Base-by-base conservation (phyloP, 441 rosid species). In the Viola pubescens region DNA sequence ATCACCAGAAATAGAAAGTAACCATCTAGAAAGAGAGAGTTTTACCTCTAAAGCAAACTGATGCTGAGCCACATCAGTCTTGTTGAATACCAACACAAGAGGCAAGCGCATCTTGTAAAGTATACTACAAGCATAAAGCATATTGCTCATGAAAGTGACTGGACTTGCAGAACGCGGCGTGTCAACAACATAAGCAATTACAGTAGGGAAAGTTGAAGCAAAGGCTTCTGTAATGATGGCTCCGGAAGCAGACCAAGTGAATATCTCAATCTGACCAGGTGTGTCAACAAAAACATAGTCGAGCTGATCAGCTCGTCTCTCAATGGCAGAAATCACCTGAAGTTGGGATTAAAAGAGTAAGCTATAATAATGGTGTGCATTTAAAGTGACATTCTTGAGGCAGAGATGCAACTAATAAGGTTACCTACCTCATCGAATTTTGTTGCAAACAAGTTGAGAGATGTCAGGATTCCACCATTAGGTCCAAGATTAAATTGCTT, bases 161-260 rank as follows among this genome's bases (percentile, higher is more conserved):
- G 97, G 98, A 68, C 84, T 94, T 42, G 91, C 73, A 1, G 96
- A 83, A 55, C 95, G 94, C 48, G 98, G 98, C 7, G 97, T 92
- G 59, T 92, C 98, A 58, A 92, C 96, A n/a, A 87, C 88, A 14
- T 88, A 92, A 45, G 97, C 70, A 60, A 92, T 75, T 49, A 92
- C 70, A 52, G 98, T 92, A 3, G 97, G 98, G 78, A 92, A 92
- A 10, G 98, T 88, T 4, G 98, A 92, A 48, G 98, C 97, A 63
- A 89, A 92, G 52, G 98, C 86, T 86, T 92, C 98, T 34, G 97
- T 92, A 58, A 92, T 89, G 46, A 92, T 86, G 65, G 98, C 96
- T 54, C 98, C 98, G 10, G 98, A 94, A 61, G 98, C 97, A 66
- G 98, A 94, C 98, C 98, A 94, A 38, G 98, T 94, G 58, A 94